Percentiles rank a stretch among this genome's conserved stretches.
Conservation (phyloP, 177 flowering plant species). For the Vitis hybrid region DNA sequence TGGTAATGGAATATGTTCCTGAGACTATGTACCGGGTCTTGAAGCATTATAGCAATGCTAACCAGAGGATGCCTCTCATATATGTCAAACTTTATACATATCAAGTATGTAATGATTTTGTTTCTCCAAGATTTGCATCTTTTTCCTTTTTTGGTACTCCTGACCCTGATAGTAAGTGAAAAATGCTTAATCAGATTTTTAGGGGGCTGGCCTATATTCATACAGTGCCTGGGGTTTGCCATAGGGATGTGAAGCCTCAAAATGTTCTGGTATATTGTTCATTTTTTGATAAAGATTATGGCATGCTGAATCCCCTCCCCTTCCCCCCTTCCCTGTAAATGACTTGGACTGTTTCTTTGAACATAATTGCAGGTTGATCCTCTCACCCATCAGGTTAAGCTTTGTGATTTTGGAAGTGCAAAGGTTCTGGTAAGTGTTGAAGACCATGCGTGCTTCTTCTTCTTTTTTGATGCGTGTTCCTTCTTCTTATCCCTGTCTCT, state of each 20-base stretch:
- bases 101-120: constrained; percentile 40
- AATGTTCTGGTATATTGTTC: constrained; percentile 66
- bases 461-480: background rate
- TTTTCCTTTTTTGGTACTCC: background rate
- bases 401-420: constrained; percentile 95
- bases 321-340: background rate
- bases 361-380: constrained; percentile 65
- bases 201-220: constrained; percentile 86
- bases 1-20: constrained; percentile 90
- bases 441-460: background rate
- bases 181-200: constrained; percentile 49
- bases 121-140: background rate
- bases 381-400: constrained; percentile 77
- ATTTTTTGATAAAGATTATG: background rate
- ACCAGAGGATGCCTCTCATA: constrained; percentile 83
- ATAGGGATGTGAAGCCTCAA: constrained; percentile 89
- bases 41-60: constrained; percentile 60
- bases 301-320: no score
- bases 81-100: constrained; percentile 81
- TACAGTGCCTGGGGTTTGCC: constrained; percentile 77
- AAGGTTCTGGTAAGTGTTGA: constrained; percentile 61
- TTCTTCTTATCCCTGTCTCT: background rate
- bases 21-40: constrained; percentile 70
- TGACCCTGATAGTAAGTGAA: background rate
- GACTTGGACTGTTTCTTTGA: constrained; percentile 3